A percentile compares a stretch with the other conserved stretches of the same genome.
phyloP scores from a whole-genome alignment of 768 basidiomycete genomes.

The Rhizopogon roseolus region DNA sequence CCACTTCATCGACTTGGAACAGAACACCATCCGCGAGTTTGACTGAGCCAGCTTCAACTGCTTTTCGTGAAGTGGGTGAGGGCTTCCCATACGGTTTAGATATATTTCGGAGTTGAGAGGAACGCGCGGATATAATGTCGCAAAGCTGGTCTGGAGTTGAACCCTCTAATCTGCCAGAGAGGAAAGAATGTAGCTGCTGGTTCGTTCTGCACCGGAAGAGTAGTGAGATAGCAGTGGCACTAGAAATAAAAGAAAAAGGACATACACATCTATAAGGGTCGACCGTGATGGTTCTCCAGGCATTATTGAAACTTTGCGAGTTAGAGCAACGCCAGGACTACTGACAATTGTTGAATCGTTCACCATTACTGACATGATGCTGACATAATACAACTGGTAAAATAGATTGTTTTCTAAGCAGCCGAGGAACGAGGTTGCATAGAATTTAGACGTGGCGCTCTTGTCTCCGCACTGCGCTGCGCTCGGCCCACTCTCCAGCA shows the following conservation, averaged over 20 bases:
- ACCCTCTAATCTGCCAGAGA: constrained; percentile 57
- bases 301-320: constrained; percentile 24
- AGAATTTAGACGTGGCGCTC: no score
- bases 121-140: constrained; percentile 54
- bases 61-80: constrained; percentile 59
- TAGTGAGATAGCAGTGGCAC: constrained; percentile 1
- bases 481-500: no score
- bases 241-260: not conserved
- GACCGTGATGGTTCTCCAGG: constrained; percentile 52
- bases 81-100: constrained; percentile 67
- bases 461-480: no score
- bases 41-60: constrained; percentile 63
- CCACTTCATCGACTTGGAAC: constrained; percentile 59
- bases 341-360: no score
- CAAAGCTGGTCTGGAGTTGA: constrained; percentile 53
- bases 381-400: no score
- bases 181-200: constrained; percentile 53
- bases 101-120: constrained; percentile 51
- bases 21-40: constrained; percentile 62
- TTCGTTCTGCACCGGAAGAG: constrained; percentile 45
- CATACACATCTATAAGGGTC: constrained; percentile 65
- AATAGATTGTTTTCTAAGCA: no score
- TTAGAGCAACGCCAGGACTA: constrained; percentile 2
- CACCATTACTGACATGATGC: no score
- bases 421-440: no score